Evolutionary conservation across 768 basidiomycete genomes (phyloP).

Genomic region (Infundibulicybe gibba): DNA sequence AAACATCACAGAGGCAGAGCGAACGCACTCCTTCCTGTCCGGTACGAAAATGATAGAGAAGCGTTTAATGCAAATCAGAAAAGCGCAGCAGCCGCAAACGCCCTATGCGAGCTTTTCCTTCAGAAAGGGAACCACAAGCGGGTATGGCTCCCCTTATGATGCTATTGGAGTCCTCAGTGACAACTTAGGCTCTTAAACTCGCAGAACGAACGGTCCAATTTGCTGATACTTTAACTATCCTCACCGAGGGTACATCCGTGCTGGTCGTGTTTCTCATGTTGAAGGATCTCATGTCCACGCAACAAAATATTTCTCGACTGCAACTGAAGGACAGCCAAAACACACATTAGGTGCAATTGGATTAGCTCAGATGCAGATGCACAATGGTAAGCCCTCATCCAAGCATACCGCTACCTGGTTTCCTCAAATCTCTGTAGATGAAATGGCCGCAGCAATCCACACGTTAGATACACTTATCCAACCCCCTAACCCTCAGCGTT

Average conservation of each 20-base stretch:
- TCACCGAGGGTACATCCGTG: constrained; percentile 86
- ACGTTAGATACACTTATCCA: constrained; percentile 77
- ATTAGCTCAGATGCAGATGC: constrained; percentile 83
- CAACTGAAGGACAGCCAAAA: constrained; percentile 67
- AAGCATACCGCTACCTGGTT: too few relatives aligned
- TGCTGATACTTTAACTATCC: constrained; percentile 80
- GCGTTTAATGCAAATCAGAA: constrained; percentile 80
- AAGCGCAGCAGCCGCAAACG: constrained; percentile 81
- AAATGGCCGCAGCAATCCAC: constrained; percentile 82
- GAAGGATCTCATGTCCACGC: constrained; percentile 65
- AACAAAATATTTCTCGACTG: constrained; percentile 62
- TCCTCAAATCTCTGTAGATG: constrained; percentile 43
- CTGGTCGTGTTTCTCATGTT: constrained; percentile 78
- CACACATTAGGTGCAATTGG: constrained; percentile 81
- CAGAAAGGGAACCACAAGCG: constrained; percentile 62
- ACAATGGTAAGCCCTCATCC: constrained; percentile 51
- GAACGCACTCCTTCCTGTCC: constrained; percentile 51
- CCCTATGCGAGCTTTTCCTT: constrained; percentile 75
- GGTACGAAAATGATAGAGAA: constrained; percentile 71
- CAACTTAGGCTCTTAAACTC: constrained; percentile 75
- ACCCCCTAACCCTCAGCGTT: constrained; percentile 58
- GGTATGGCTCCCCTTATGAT: constrained; percentile 31
- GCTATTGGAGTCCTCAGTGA: background rate
- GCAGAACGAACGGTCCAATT: constrained; percentile 94
- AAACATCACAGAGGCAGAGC: constrained; percentile 57